These are phyloP conservation scores for Argentina anserina DNA, from an alignment of 306 rosid genomes.

Conservation along the genomic window DNA sequence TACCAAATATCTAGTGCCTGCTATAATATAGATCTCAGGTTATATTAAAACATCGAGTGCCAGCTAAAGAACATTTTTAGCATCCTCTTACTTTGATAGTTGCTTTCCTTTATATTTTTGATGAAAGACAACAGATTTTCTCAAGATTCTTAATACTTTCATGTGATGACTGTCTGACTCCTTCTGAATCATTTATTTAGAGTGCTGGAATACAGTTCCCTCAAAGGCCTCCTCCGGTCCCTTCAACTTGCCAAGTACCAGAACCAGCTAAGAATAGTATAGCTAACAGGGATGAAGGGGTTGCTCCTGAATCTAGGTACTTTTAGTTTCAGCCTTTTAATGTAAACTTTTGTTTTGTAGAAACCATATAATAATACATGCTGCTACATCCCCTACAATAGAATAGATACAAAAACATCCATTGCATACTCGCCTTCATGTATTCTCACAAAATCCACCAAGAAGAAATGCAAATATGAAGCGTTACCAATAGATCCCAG, in stretches of 20 bases:
- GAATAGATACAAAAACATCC: background rate
- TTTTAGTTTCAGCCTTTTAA: constrained; percentile 21
- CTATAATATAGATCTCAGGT: too few species aligned
- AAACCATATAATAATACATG: background rate
- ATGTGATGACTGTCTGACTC: background rate
- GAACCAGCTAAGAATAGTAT: constrained; percentile 38
- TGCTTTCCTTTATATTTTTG: too few species aligned
- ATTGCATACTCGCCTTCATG: background rate
- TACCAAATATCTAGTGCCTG: too few species aligned
- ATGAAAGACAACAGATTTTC: too few species aligned
- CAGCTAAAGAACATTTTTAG: too few species aligned
- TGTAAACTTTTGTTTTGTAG: background rate
- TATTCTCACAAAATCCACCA: background rate
- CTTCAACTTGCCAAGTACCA: constrained; percentile 46
- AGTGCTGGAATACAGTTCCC: constrained; percentile 87
- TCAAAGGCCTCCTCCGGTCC: constrained; percentile 53
- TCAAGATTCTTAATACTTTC: constrained; percentile 1
- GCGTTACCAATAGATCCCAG: background rate
- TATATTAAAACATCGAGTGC: too few species aligned
- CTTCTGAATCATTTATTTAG: constrained; percentile 31
- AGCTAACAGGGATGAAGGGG: constrained; percentile 56
- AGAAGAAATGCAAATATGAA: background rate
- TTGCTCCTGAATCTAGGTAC: constrained; percentile 83
- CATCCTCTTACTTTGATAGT: too few species aligned
- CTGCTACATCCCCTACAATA: background rate